Evolutionary conservation across 2,329 filamentous ascomycete genomes (phyloP), one percentile per base, ranked within the genome.

Genomic region (Penicillium thymicola): DNA sequence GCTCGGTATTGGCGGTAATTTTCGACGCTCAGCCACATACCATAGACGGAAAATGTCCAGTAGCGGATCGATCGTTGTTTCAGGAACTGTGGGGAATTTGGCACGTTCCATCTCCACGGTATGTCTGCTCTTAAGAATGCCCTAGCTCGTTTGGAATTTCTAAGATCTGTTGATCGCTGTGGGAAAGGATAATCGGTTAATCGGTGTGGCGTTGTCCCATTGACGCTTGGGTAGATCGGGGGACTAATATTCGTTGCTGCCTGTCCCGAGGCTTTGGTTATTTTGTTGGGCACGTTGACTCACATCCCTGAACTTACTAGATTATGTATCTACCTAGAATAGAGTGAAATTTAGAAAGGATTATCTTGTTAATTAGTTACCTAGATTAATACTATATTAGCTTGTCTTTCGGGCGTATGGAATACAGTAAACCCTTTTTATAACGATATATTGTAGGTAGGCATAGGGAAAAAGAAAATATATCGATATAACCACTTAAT

Each of bases 51-150:
- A n/a, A 38, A 18, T 18, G 16, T n/a, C n/a, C n/a, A 10, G 4
- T 46, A 25, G 42, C 43, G 53, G 59, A 58, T 60, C 57, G 51
- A 41, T 57, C 55, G 60, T 46, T 58, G 63, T 65, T 65, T 65
- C 63, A 65, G 60, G 48, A 55, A 53, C 53, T 65, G 60, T 65
- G 63, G 63, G 63, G 63, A 59, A 38, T 51, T 11, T 47, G 14
- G 32, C 63, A 62, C 61, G 52, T 52, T 46, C 37, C 38, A 52
- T 55, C 47, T 59, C 55, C 55, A 60, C 54, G 45, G 54, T 50
- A 55, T 38, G 52, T 32, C 21, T 47, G 25, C 32, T 36, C 13
- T 37, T 28, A 25, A 46, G 41, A 51, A 51, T 42, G 9, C 23
- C 16, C 32, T 45, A 38, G 23, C 32, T 38, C 14, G 27, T 34